Evolutionary conservation across 1,284 basidiomycete species (phyloP), one percentile per base, ranked within the genome.

Genomic region (Golubevia pallescens): DNA sequence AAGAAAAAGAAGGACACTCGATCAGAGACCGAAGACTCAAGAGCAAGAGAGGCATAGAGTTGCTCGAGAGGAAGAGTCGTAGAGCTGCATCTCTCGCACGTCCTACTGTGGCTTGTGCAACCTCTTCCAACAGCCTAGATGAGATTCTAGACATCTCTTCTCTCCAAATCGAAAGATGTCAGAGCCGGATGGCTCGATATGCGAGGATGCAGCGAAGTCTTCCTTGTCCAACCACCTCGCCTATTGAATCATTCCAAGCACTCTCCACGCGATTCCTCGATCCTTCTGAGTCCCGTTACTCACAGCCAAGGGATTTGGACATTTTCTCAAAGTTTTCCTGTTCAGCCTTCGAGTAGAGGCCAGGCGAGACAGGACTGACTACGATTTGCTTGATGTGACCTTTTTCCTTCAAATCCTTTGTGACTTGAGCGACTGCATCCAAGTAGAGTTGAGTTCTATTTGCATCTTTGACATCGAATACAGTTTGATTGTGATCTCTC

Each of bases 341-440:
- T 62, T 85, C 82, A 8, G 82, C 82, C 59, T 77, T 57, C 14
- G 55, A 70, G 42, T 75, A 72, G 66, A 83, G 64, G 67, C 77
- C 77, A 0, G 69, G 63, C 13, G 69, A 64, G 14, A 63, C 70
- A 5, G 79, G 73, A 56, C 83, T 66, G 24, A 42, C 66, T 10
- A 48, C 42, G 21, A 70, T 57, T 16, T 61, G 60, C 20, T 75
- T 74, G 57, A 84, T 65, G 13, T 70, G 59, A 23, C 68, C 68
- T 6, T 66, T 58, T n/a, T 63, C 23, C 24, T 70, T 65, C 51
- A 85, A 71, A 19, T 68, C 62, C 20, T 65, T 62, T 16, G 81
- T 73, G 8, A 82, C 59, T 19, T 65, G 63, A 57, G 73, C 75
- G 42, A 85, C 69, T 63, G 83, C 68, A 51, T 77, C 65, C 38